phyloP scores from a whole-genome alignment of 2,329 filamentous ascomycete species.

The Bipolaris sorokiniana region DNA sequence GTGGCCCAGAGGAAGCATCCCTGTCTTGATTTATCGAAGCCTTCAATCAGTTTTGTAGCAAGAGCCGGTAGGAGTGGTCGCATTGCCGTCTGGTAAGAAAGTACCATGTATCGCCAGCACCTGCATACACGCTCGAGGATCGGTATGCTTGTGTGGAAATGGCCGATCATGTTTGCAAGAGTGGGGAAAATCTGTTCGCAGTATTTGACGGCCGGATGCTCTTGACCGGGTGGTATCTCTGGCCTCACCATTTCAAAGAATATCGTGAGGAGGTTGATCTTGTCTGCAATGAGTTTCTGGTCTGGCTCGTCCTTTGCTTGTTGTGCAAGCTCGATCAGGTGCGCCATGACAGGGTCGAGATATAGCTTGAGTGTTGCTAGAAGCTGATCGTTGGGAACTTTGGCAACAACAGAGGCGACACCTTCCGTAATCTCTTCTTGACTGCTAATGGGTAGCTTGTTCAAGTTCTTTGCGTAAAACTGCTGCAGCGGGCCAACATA shows the following conservation, averaged over 20 bases:
- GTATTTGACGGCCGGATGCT: conserved; percentile 93
- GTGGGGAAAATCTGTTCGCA: conserved; percentile 93
- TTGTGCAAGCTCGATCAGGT: conserved; percentile 86
- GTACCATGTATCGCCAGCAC: conserved; percentile 96
- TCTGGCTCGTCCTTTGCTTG: conserved; percentile 80
- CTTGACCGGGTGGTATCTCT: conserved; percentile 69
- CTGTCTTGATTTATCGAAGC: conserved; percentile 84
- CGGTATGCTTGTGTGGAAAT: conserved; percentile 82
- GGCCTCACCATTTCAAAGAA: conserved; percentile 83
- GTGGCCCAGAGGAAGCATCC: conserved; percentile 99
- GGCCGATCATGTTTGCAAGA: conserved; percentile 83
- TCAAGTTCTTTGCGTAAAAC: conserved; percentile 89
- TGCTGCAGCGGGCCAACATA: conserved; percentile 86
- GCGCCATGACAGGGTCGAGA: conserved; percentile 85
- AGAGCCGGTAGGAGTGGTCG: conserved; percentile 81
- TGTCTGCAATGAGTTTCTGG: conserved; percentile 90
- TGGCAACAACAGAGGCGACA: conserved; percentile 88
- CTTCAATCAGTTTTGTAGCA: conserved; percentile 84
- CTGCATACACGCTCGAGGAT: conserved; percentile 93
- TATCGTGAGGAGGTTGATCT: conserved; percentile 87
- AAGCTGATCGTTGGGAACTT: conserved; percentile 78
- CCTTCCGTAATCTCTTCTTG: conserved; percentile 97
- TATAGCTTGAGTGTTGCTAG: conserved; percentile 89
- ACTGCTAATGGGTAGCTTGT: conserved; percentile 81
- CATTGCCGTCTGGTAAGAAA: conserved; percentile 91